Conservation (phyloP, 257 asterid genomes). For the Lantana camara region DNA sequence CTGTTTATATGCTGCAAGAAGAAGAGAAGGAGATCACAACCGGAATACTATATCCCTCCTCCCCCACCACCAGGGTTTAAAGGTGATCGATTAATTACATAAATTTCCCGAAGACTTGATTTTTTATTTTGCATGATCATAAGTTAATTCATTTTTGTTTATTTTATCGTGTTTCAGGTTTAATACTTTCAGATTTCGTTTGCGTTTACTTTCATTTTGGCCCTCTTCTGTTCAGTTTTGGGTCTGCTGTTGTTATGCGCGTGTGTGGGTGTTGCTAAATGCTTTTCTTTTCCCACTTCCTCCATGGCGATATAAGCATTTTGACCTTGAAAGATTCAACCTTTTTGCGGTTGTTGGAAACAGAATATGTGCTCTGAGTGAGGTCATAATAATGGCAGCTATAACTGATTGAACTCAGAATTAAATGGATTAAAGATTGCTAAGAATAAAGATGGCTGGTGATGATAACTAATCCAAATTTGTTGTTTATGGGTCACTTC, state of each 20-base stretch:
- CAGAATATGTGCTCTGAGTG: neutral
- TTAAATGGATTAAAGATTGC: neutral
- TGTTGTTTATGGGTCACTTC: neutral
- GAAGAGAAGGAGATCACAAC: constrained; percentile 60
- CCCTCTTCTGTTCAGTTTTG: neutral
- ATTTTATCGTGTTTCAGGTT: neutral
- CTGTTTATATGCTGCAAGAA: constrained; percentile 61
- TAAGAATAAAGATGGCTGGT: neutral
- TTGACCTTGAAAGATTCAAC: neutral
- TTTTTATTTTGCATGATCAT: neutral
- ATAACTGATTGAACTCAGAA: neutral
- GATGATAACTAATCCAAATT: neutral
- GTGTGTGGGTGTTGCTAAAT: neutral
- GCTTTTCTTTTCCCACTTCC: neutral
- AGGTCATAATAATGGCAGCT: neutral
- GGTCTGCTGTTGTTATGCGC: neutral
- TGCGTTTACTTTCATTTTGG: neutral
- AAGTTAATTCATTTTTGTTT: neutral
- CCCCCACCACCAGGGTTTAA: constrained; percentile 63
- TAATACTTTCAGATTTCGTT: neutral
- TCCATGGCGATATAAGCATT: neutral
- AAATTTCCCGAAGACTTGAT: neutral
- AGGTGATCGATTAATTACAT: constrained; percentile 41
- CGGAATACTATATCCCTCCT: constrained; percentile 53
- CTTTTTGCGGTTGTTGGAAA: neutral